Base-by-base conservation (phyloP, 495 filamentous ascomycete species). In the Cercophora samala region DNA sequence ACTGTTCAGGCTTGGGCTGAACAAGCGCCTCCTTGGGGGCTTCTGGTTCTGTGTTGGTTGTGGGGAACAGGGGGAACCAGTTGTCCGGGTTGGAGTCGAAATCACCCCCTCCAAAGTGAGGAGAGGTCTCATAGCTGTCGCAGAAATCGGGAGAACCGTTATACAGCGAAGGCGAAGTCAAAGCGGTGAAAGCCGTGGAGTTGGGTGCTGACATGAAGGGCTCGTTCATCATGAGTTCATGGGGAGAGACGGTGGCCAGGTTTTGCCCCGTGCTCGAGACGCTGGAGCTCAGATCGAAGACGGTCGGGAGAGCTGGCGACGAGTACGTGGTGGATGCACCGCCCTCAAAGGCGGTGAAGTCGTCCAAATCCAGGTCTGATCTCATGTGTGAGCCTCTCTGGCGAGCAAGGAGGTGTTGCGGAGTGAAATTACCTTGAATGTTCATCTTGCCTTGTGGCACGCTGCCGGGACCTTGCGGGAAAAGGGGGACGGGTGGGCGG, bases 91-190 rank as follows among this genome's bases (percentile, higher is more conserved):
- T 68, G 62, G 70, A 71, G 46, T 86, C 81, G 32, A 84, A 73
- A 53, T 85, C 82, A 63, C 79, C 79, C 59, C 71, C 76, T 25
- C 80, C 81, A 71, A 87, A 86, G 26, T 89, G 81, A 21, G 93
- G 93, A 61, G 93, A 97, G 1, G 89, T 86, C 66, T 95, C 88
- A 67, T 87, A 91, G 73, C 84, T 86, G 68, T 90, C 87, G 73
- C 82, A 70, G 69, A 84, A 76, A 46, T 82, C 87, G 21, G 92
- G 92, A 46, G 91, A 93, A 65, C 89, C 91, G 76, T 87, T 88
- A 52, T 89, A 87, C 23, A 90, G 83, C 21, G 86, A 89, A 32
- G 91, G 93, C 63, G 93, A 96, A 64, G 93, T 95, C 70, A 97
- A 71, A 66, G 93, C 88, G 6, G 93, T 96, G 74, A 93, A 90